Conservation (phyloP, 164 flowering plant species). For the Amborella trichopoda region DNA sequence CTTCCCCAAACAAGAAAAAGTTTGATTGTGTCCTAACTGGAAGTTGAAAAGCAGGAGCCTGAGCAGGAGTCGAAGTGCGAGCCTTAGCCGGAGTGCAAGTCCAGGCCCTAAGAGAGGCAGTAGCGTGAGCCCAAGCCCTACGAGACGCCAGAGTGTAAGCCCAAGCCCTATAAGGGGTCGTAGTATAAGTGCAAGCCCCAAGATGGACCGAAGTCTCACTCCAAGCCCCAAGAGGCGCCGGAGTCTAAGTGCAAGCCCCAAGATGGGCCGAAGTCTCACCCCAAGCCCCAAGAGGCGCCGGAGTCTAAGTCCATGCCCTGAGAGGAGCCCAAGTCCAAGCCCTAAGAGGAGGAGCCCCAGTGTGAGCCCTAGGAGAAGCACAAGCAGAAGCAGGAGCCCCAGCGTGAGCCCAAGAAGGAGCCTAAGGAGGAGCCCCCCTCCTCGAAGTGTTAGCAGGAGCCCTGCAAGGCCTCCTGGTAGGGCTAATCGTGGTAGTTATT, state of each 20-base stretch:
- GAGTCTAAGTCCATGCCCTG: too few relatives aligned
- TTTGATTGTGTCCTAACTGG: background rate
- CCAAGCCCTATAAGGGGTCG: slow-evolving; percentile 37
- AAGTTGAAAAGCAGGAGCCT: slow-evolving; percentile 69
- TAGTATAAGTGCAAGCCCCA: too few relatives aligned
- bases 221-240: too few relatives aligned
- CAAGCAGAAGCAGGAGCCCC: slow-evolving; percentile 12
- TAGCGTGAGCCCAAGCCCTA: slow-evolving; percentile 56
- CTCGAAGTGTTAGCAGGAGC: slow-evolving; percentile 32
- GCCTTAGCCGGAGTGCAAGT: slow-evolving; percentile 73
- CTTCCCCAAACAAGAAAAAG: too few relatives aligned
- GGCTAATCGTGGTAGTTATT: slow-evolving; percentile 48
- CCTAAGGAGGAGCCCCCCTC: slow-evolving; percentile 28
- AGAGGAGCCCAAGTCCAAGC: slow-evolving; percentile 27
- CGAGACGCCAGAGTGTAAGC: slow-evolving; percentile 38
- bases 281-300: too few relatives aligned
- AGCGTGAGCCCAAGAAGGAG: slow-evolving; percentile 22
- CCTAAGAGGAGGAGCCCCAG: slow-evolving; percentile 24
- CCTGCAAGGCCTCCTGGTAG: slow-evolving; percentile 36
- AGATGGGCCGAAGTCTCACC: too few relatives aligned
- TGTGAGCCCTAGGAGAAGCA: slow-evolving; percentile 30
- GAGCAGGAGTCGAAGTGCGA: slow-evolving; percentile 65
- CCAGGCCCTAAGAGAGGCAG: slow-evolving; percentile 54
- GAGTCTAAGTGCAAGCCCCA: slow-evolving; percentile 21
- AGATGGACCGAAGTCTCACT: too few relatives aligned